Base-by-base conservation (phyloP, 371 early-diverging fungal species). In the Actinomortierella wolfii region DNA sequence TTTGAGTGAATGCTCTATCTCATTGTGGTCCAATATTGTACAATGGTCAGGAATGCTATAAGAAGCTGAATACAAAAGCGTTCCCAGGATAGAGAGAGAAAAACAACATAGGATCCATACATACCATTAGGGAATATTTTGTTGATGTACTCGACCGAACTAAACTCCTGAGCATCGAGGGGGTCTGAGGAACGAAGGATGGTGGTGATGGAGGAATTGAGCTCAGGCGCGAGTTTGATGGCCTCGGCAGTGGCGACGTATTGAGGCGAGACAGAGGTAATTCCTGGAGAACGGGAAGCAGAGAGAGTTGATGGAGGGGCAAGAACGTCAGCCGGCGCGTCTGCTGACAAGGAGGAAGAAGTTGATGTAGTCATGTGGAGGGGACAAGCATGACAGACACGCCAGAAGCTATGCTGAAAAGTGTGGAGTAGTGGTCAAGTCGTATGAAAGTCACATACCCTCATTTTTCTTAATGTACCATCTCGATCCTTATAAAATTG, bases 81-180 rank as follows among this genome's bases (percentile, higher is more conserved):
- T 26, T n/a, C 15, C 29, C 40, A 20, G 18, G 5, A 34, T 6
- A 34, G 57, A 34, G 34, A 64, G 25, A 18, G 25, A 34, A 24
- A 25, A 42, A 26, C 15, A 20, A 23, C 21, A 54, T 17, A 25
- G 14, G 23, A 17, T 29, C 8, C 23, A 20, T 34, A 55, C 56
- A 53, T 79, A 86, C 90, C 89, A 76, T 83, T 84, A 1, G 96
- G 94, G 75, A 97, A 93, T 48, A 95, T 79, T 13, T 78, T 76
- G 71, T 95, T 93, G 66, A 96, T 81, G 74, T 89, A 92, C 45
- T 85, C 83, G 6, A 84, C 81, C 1, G 89, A 81, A 56, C 89
- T 85, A 60, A 95, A 92, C 26, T 88, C 88, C 40, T 81, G 79
- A 7, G 84, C 78, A 75, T 93, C 92, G 7, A 94, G 75, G 2